Evolutionary conservation across 140 eudicot species (phyloP).

Genomic region (Cichorium intybus): DNA sequence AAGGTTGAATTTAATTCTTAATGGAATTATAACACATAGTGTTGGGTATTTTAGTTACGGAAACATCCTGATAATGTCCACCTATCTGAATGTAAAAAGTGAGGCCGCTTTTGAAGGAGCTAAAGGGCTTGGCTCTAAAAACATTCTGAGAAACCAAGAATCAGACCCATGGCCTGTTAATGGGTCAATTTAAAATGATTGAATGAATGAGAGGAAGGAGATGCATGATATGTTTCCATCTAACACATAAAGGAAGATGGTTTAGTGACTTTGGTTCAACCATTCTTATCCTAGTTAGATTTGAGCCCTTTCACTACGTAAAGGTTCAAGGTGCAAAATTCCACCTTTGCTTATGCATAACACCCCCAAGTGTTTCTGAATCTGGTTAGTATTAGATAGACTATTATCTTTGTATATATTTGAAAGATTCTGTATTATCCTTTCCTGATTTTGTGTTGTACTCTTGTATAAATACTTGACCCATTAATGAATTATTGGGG

Average conservation of each 20-base stretch:
- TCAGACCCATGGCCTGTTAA: not conserved
- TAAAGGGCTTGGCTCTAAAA: conserved; percentile 5
- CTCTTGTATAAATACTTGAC: too few relatives aligned
- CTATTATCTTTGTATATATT: too few relatives aligned
- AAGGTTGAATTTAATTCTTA: not conserved
- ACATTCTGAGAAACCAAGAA: conserved; percentile 6
- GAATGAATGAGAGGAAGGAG: not conserved
- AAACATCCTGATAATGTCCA: not conserved
- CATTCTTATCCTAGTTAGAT: not conserved
- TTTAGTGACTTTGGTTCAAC: not conserved
- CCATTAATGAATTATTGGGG: too few relatives aligned
- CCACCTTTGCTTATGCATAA: not conserved
- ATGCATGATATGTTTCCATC: not conserved
- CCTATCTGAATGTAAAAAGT: not conserved
- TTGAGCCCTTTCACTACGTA: conserved; percentile 10
- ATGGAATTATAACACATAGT: not conserved
- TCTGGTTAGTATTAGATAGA: too few relatives aligned
- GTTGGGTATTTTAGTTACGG: not conserved
- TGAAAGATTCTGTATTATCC: too few relatives aligned
- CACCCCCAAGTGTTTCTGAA: too few relatives aligned
- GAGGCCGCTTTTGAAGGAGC: not conserved
- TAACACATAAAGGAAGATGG: not conserved
- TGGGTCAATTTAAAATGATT: not conserved
- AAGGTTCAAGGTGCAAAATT: conserved; percentile 5
- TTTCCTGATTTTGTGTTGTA: too few relatives aligned